phyloP scores from a whole-genome alignment of 371 early-diverging fungal species.

The Syncephalastrum monosporum region DNA sequence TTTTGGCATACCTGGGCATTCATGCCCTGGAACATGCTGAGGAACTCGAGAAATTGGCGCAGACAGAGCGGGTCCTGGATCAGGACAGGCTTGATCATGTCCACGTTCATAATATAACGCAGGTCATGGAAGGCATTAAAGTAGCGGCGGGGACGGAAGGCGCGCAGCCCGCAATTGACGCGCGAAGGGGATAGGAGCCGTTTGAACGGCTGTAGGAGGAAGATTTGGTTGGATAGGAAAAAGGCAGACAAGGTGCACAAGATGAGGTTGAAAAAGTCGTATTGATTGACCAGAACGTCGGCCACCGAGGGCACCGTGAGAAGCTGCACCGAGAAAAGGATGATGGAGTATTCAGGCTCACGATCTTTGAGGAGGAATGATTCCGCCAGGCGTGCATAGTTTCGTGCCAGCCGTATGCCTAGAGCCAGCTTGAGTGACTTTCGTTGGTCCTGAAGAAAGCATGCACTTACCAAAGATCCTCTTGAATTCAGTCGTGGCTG shows the following conservation, averaged over 20 bases:
- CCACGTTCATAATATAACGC: slow-evolving; percentile 72
- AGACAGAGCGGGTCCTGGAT: slow-evolving; percentile 61
- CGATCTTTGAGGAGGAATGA: slow-evolving; percentile 81
- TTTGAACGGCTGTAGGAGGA: slow-evolving; percentile 32
- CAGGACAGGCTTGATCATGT: slow-evolving; percentile 58
- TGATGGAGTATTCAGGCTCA: slow-evolving; percentile 86
- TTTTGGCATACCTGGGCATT: slow-evolving; percentile 82
- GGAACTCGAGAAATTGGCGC: slow-evolving; percentile 75
- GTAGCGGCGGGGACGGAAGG: slow-evolving; percentile 79
- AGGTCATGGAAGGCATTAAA: slow-evolving; percentile 87
- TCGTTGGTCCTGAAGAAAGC: neutral
- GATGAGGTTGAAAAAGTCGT: slow-evolving; percentile 72
- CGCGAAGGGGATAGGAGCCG: slow-evolving; percentile 44
- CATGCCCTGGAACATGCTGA: slow-evolving; percentile 90
- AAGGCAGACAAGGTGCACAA: slow-evolving; percentile 65
- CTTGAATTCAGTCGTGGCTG: slow-evolving; percentile 74
- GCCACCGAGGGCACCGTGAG: slow-evolving; percentile 92
- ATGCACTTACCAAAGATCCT: slow-evolving; percentile 63
- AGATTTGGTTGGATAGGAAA: slow-evolving; percentile 59
- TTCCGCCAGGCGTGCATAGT: slow-evolving; percentile 74
- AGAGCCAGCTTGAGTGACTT: neutral
- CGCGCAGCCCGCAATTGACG: slow-evolving; percentile 77
- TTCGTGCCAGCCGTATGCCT: slow-evolving; percentile 67
- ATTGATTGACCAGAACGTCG: slow-evolving; percentile 73
- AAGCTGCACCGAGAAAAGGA: slow-evolving; percentile 89